Percentiles rank a stretch among this genome's conserved stretches.
phyloP scores from a whole-genome alignment of 1,139 yeast genomes.

The Yamadazyma membranifaciens region DNA sequence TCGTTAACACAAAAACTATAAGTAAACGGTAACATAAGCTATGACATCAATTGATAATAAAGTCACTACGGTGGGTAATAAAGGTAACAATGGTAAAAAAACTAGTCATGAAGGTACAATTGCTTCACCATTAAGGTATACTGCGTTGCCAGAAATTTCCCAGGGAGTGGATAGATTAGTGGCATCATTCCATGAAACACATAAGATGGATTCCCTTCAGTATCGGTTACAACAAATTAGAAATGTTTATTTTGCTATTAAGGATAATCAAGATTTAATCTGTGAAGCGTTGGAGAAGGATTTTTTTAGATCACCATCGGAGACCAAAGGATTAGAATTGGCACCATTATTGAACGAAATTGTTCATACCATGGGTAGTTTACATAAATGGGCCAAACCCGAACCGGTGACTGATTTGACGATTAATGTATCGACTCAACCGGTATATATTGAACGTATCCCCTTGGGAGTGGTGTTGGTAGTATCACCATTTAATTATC shows the following conservation, averaged over 20 bases:
- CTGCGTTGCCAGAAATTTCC: conserved; percentile 53
- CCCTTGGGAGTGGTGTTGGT: conserved; percentile 79
- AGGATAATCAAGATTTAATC: conserved; percentile 57
- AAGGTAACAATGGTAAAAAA: neutral
- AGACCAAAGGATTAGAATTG: conserved; percentile 61
- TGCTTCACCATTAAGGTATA: conserved; percentile 26
- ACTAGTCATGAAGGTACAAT: neutral
- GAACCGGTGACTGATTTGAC: conserved; percentile 47
- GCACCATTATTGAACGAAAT: conserved; percentile 54
- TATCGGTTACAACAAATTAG: conserved; percentile 64
- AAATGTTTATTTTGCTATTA: conserved; percentile 62
- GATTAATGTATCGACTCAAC: conserved; percentile 42
- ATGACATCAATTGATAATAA: too few relatives aligned
- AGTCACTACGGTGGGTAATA: neutral
- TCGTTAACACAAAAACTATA: too few relatives aligned
- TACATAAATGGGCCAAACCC: conserved; percentile 64
- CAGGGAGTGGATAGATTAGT: conserved; percentile 42
- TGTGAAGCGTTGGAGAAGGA: conserved; percentile 63
- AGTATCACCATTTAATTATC: conserved; percentile 87
- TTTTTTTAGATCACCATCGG: conserved; percentile 61
- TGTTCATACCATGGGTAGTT: conserved; percentile 54
- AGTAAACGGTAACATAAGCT: too few relatives aligned
- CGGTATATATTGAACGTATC: conserved; percentile 55
- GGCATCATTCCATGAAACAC: conserved; percentile 41
- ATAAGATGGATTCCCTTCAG: conserved; percentile 55